These are phyloP conservation scores for Phytophthora macrochlamydospora DNA, from an alignment of 352 stramenopile species.

Conservation along the genomic window DNA sequence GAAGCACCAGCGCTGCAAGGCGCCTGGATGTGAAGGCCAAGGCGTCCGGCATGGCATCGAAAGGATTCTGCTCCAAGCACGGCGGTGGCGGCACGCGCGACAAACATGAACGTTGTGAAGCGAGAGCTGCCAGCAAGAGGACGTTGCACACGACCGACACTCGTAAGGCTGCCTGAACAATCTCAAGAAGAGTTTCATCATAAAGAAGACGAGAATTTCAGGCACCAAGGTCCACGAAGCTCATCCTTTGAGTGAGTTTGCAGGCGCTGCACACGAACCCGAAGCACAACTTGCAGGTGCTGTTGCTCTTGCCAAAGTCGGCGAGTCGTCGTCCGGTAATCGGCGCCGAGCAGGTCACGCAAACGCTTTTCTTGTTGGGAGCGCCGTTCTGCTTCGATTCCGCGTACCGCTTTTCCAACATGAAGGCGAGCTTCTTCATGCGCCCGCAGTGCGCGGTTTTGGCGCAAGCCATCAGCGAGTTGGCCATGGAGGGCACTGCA, in stretches of 20 bases:
- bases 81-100: neutral
- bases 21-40: neutral
- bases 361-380: neutral
- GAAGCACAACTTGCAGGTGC: neutral
- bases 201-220: no score
- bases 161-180: no score
- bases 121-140: no score
- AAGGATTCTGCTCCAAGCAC: neutral
- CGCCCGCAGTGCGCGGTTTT: neutral
- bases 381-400: neutral
- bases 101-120: no score
- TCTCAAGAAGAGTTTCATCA: no score
- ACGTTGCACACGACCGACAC: no score
- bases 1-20: neutral
- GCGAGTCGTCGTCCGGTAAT: neutral
- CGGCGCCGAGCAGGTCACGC: neutral
- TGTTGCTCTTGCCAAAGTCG: neutral
- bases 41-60: neutral
- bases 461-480: neutral
- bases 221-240: neutral
- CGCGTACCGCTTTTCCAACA: neutral
- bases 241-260: neutral
- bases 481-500: neutral
- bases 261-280: neutral
- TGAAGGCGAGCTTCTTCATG: neutral